Evolutionary conservation across 768 basidiomycete genomes (phyloP), one percentile per base, ranked within the genome.

Genomic region (Suillus subluteus): DNA sequence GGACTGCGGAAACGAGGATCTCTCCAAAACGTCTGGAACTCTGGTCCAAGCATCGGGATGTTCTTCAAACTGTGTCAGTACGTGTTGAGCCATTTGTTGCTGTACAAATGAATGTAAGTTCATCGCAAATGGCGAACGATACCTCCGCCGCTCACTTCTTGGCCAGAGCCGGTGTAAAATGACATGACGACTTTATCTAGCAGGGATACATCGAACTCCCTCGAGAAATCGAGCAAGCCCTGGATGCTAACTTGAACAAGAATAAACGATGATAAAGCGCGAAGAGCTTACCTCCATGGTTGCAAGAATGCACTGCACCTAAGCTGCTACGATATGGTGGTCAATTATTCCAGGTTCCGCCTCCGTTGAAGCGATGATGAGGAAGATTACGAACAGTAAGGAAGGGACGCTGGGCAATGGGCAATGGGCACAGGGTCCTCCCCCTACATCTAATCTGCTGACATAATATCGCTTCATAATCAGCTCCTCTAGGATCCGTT

Each of bases 31-130:
- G 67, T 92, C 91, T 48, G 98, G 98, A 8, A 99, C 98, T 77
- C 93, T 87, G 69, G 96, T 96, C 98, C 98, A 99, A 43, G 96
- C 90, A 67, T 99, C 97, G 21, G 94, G 92, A 77, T 95, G 86
- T 67, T 99, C 98, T 79, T 99, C 96, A 74, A 99, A 91, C 76
- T 96, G 96, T 9, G 97, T 98, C 71, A 99, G 86, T 68, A 95
- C 84, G 76, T 92, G 91, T 80, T 99, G 97, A 18, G 97, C 97
- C 77, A 90, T 78, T 88, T 93, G 91, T 93, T 96, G 96, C 96
- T 99, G 74, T 63, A 55, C 40, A 26, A 61, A 62, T 35, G 64
- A 64, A 62, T 30, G 43, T 21, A 50, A 58, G 64, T 69, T 73
- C 35, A 70, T 21, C 43, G 65, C 30, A 37, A 37, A 18, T 58